Conservation (phyloP, 352 stramenopile species). For the Globisporangium splendens region DNA sequence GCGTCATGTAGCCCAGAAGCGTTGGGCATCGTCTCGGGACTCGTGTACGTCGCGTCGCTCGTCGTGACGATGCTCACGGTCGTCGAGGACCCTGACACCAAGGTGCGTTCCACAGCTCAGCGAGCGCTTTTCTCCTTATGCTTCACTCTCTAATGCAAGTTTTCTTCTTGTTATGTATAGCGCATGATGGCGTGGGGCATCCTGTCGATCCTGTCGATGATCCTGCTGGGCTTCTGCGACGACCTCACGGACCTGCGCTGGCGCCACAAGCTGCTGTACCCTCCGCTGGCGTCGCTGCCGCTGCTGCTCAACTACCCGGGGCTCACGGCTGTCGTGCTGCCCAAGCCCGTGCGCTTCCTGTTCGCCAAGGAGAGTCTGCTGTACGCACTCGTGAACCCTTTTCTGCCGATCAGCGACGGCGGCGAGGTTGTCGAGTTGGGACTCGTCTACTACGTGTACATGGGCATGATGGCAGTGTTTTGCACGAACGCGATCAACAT, state of each 20-base stretch:
- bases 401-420: constrained; percentile 68
- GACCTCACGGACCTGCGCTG: constrained; percentile 96
- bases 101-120: constrained; percentile 17
- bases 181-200: constrained; percentile 83
- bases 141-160: background rate
- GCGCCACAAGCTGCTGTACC: constrained; percentile 97
- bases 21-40: constrained; percentile 83
- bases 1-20: constrained; percentile 83
- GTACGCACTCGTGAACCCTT: constrained; percentile 50
- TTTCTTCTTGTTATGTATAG: constrained; percentile 14
- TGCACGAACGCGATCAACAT: constrained; percentile 99
- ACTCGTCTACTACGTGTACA: constrained; percentile 96
- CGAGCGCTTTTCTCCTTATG: no score
- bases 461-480: constrained; percentile 98
- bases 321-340: constrained; percentile 93
- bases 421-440: constrained; percentile 92
- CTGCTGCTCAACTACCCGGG: constrained; percentile 96
- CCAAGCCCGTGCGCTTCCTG: constrained; percentile 80
- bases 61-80: constrained; percentile 68
- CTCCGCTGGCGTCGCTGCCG: constrained; percentile 94
- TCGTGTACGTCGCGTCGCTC: constrained; percentile 77
- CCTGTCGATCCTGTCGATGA: constrained; percentile 88
- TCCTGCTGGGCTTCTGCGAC: constrained; percentile 91
- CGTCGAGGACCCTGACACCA: constrained; percentile 61
- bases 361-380: constrained; percentile 61